Evolutionary conservation across 75 land plant genomes (phyloP), one percentile per base, ranked within the genome.

Genomic region (Pseudotsuga menziesii): DNA sequence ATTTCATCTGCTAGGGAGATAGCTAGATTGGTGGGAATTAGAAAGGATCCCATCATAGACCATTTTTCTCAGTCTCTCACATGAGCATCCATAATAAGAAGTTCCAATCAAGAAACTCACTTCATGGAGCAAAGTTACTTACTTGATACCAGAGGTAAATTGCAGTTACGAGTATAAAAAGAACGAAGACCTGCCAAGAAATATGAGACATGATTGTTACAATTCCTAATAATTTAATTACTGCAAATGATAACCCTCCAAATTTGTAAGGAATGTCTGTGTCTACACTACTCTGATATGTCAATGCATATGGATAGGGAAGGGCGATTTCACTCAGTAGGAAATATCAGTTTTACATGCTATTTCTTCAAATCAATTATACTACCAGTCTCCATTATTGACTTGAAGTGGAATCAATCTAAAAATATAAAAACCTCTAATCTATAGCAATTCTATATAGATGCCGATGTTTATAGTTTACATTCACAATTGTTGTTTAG

Each of bases 211-310:
- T 92, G 69, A 92, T 83, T 29, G 82, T 78, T 20, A 90, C 80
- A 20, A 88, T 90, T 69, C 91, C 79, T 41, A 90, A 35, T 0
- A 88, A 75, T 74, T 86, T 87, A 75, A 92, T 86, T 25, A 84
- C 80, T 39, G 83, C 87, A 75, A 84, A 84, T 44, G 77, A 86
- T 41, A 90, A 57, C 61, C 92, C 85, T 32, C 81, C 92, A 3
- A 92, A 41, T 72, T 84, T 81, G 85, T 84, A 86, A 1, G 89
- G 92, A 20, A 92, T 85, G 58, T 85, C 83, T 59, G 88, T 83
- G 78, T 94, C 98, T 58, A 94, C 78, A 7, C 81, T 76, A 73
- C 86, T 87, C 77, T 94, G 98, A 79, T 94, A 93, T 55, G 89
- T 85, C 19, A 95, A 94, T 70, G 86, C 85, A 92, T 94, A 86